A percentile compares a stretch with the other conserved stretches of the same genome.
phyloP scores from a whole-genome alignment of 2,329 filamentous ascomycete species.

The Rhynchosporium agropyri region DNA sequence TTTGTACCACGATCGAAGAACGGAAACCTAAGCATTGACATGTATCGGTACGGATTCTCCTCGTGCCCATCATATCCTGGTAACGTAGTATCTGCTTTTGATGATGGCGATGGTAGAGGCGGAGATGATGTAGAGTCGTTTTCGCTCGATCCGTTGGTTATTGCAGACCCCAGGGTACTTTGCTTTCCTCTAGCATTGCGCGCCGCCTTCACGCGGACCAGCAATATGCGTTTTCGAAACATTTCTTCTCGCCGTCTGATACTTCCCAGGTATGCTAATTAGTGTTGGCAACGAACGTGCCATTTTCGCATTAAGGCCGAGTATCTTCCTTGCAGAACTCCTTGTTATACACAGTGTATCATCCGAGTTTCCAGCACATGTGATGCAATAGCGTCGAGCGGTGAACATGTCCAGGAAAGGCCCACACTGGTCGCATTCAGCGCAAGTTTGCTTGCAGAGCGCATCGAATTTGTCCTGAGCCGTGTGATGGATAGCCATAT shows the following conservation, averaged over 20 bases:
- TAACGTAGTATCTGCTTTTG: not conserved
- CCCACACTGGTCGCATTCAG: conserved; percentile 28
- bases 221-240: conserved; percentile 22
- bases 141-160: no score
- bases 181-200: conserved; percentile 5
- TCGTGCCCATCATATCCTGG: conserved; percentile 14
- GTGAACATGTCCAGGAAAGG: conserved; percentile 30
- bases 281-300: conserved; percentile 24
- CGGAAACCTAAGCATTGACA: conserved; percentile 27
- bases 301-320: conserved; percentile 19
- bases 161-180: no score
- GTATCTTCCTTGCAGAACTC: conserved; percentile 19
- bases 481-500: conserved; percentile 25
- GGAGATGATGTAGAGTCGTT: no score
- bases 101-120: no score
- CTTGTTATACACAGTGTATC: conserved; percentile 18
- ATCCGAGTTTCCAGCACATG: conserved; percentile 17
- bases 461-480: conserved; percentile 24
- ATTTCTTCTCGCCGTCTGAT: conserved; percentile 22
- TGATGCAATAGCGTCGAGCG: conserved; percentile 23
- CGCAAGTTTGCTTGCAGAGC: conserved; percentile 27
- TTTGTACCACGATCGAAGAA: conserved; percentile 23
- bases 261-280: conserved; percentile 25
- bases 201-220: conserved; percentile 19
- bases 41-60: conserved; percentile 27